These are phyloP conservation scores for Gracilaria caudata DNA, from an alignment of 23 red algal species.

Conservation along the genomic window DNA sequence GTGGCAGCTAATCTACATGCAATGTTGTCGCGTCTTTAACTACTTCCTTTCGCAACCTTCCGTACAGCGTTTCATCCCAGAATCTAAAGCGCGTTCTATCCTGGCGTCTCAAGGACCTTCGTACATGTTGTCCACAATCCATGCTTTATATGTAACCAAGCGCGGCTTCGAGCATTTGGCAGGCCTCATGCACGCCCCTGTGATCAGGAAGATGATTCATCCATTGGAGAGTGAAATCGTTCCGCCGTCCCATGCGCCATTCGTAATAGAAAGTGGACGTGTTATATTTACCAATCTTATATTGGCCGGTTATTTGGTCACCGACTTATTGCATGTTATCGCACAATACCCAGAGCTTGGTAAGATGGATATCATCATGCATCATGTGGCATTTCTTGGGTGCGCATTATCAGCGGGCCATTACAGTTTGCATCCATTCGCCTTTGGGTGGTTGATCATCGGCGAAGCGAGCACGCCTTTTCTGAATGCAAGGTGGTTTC, in stretches of 20 bases:
- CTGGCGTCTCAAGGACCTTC: constrained; percentile 42
- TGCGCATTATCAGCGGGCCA: constrained; percentile 53
- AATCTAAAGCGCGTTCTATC: constrained; percentile 14
- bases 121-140: constrained; percentile 73
- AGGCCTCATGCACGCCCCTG: constrained; percentile 28
- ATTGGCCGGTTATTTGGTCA: constrained; percentile 46
- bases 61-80: constrained; percentile 19
- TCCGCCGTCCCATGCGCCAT: neutral
- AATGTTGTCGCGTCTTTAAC: neutral
- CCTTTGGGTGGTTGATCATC: constrained; percentile 70
- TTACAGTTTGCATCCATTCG: constrained; percentile 59
- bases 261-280: constrained; percentile 20
- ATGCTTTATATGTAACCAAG: constrained; percentile 45
- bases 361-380: constrained; percentile 52
- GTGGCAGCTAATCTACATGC: constrained; percentile 24
- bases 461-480: constrained; percentile 83
- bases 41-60: neutral
- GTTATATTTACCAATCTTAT: constrained; percentile 55
- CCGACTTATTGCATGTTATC: constrained; percentile 68
- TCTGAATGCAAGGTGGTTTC: constrained; percentile 73
- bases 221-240: constrained; percentile 13
- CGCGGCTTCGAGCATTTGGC: constrained; percentile 66
- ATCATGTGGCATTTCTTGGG: constrained; percentile 66
- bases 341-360: constrained; percentile 64
- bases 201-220: constrained; percentile 28